These are phyloP conservation scores for Populus alba DNA, from an alignment of 345 rosid species.

Conservation along the genomic window DNA sequence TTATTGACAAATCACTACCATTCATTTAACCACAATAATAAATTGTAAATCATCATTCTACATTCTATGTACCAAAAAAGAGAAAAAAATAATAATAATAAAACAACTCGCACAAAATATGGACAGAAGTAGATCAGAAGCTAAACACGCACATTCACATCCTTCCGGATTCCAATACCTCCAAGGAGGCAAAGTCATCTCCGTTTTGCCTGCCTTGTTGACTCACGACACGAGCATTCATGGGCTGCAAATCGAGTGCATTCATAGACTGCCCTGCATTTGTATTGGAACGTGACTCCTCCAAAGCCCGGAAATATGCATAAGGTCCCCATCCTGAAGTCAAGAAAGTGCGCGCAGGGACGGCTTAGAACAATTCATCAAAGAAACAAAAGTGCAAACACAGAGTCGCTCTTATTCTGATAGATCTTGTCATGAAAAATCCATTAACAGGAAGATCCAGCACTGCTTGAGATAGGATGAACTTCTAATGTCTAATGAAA, in stretches of 20 bases:
- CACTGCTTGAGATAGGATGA: background rate
- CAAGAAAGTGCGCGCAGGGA: background rate
- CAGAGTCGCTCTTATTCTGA: background rate
- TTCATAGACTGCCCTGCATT: conserved; percentile 18
- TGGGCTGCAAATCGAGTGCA: conserved; percentile 12
- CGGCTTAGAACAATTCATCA: background rate
- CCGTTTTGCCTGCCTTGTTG: conserved; percentile 5
- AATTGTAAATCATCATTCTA: too few species aligned
- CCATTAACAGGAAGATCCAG: background rate
- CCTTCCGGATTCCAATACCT: conserved; percentile 32
- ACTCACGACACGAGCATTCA: background rate
- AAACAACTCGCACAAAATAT: too few species aligned
- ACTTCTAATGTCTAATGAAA: background rate
- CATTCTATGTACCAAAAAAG: background rate
- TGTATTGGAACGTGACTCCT: conserved; percentile 28
- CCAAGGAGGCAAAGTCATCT: conserved; percentile 9
- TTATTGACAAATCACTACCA: background rate
- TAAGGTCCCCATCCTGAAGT: conserved; percentile 62
- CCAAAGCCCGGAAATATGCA: conserved; percentile 57
- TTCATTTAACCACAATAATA: too few species aligned
- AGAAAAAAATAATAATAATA: background rate
- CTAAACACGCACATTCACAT: conserved; percentile 3
- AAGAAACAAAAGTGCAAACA: too few species aligned
- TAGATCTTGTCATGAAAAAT: background rate
- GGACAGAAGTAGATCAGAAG: background rate